Evolutionary conservation across 768 basidiomycete genomes (phyloP), one percentile per base, ranked within the genome.

Genomic region (Lactarius hengduanensis): DNA sequence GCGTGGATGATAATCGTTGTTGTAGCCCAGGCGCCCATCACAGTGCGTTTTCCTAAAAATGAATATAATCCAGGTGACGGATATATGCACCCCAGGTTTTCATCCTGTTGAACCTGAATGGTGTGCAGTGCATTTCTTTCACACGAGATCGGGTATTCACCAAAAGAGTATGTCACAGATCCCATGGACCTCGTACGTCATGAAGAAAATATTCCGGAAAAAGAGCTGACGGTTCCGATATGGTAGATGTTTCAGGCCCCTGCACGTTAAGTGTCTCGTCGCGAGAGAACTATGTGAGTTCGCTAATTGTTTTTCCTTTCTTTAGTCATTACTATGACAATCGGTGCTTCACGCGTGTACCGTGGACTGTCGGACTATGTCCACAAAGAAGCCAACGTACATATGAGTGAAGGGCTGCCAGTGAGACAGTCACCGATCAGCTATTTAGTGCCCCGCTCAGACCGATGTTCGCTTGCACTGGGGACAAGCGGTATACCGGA

Each of bases 181-280:
- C 11, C 54, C 3, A 55, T 61, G 64, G 34, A 65, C 36, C 34
- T n/a, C 4, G 64, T 65, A 38, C 7, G 64, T 57, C 61, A 47
- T 22, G 34, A 30, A 18, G 45, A 50, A 13, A 7, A 34, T 6
- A 55, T 56, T 26, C 16, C 13, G 26, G 28, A 38, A 38, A 40
- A 43, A n/a, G 36, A 50, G 6, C 54, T 28, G 4, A 22, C 20
- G 20, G 11, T 7, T 9, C 32, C 32, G 20, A 45, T 28, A 36
- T 45, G 20, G 1, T 26, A 66, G 65, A 65, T 65, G 64, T 57
- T 65, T 32, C 22, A 26, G 7, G 1, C 36, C 56, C 64, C 65
- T 4, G 34, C 28, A n/a, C 8, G 65, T 66, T 28, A 15, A 30
- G 64, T 15, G 40, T 13, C 18, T 40, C 6, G 9, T 30, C 4